Base-by-base conservation (phyloP, 2,329 filamentous ascomycete genomes). In the Phyllosticta citrichinensis region DNA sequence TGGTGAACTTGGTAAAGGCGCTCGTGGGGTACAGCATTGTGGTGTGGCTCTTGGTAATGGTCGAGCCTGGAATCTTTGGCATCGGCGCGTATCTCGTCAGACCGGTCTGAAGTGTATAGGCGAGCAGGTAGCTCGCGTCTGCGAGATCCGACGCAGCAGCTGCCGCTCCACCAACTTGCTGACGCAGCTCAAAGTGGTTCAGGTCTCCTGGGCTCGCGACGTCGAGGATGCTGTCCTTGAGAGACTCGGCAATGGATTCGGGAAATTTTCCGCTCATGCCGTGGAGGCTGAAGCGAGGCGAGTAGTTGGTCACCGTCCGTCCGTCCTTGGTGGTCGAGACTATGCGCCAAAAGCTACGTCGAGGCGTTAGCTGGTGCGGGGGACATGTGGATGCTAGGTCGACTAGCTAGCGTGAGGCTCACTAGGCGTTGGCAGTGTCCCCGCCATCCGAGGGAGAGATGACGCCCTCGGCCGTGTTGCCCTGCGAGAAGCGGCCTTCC, bases 251-350 rank as follows among this genome's bases (percentile, higher is more conserved):
- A 55, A 81, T 71, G 47, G 67, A 68, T 1, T 76, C 63, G 1
- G 79, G 73, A 66, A 86, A 86, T 4, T 73, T 73, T 47, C 85
- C 85, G 2, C 80, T 85, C 85, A 88, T 87, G 65, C 79, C 80
- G 11, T 76, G 77, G 58, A 88, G 74, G n/a, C 81, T 80, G 73
- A 89, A 89, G 63, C 85, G 84, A 56, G 75, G 66, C 11, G 85
- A 87, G 69, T 80, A 87, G 67, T 82, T 84, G 61, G 79, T 81
- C 20, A 84, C 75, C 3, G 78, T 80, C 33, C 80, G 80, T 47
- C 82, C 80, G n/a, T 78, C 77, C 19, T 77, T 76, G 5, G 78
- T 79, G 6, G 77, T 77, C 17, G 83, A 81, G 61, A 82, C 73
- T 70, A 88, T 84, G 55, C 69, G 70, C 63, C 74, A 56, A 62